Evolutionary conservation across 768 basidiomycete genomes (phyloP).

Genomic region (Kwoniella dendrophila): DNA sequence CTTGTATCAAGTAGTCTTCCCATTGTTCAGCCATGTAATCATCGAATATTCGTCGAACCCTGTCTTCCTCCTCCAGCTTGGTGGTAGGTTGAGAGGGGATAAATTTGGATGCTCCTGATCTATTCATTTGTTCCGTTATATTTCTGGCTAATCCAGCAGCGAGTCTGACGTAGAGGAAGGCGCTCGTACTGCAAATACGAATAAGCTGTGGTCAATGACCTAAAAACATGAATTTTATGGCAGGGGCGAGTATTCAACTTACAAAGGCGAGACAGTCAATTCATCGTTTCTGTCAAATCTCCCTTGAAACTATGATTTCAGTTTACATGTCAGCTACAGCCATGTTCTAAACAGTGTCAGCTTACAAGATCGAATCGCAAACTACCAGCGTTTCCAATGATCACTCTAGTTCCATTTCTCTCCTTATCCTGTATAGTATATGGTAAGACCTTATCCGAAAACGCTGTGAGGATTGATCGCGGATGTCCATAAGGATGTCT

Average conservation of each 20-base stretch:
- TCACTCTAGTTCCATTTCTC: slow-evolving; percentile 35
- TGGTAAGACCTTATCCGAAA: slow-evolving; percentile 60
- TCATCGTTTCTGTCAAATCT: slow-evolving; percentile 80
- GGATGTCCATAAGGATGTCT: slow-evolving; percentile 58
- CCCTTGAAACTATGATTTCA: slow-evolving; percentile 58
- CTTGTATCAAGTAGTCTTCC: slow-evolving; percentile 23
- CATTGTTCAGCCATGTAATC: slow-evolving; percentile 33
- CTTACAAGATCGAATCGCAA: slow-evolving; percentile 57
- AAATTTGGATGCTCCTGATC: slow-evolving; percentile 41
- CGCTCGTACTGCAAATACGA: slow-evolving; percentile 22
- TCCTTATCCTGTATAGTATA: slow-evolving; percentile 60
- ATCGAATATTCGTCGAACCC: slow-evolving; percentile 23
- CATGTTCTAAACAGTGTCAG: background rate
- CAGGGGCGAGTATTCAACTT: slow-evolving; percentile 1
- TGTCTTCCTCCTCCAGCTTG: slow-evolving; percentile 26
- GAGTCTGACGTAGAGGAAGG: slow-evolving; percentile 38
- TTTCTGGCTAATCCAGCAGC: slow-evolving; percentile 38
- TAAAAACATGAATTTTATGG: slow-evolving; percentile 11
- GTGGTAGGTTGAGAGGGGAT: slow-evolving; percentile 6
- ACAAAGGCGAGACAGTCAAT: slow-evolving; percentile 72
- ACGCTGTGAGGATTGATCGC: slow-evolving; percentile 48
- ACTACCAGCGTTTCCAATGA: slow-evolving; percentile 53
- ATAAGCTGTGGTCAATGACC: background rate
- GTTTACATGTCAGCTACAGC: slow-evolving; percentile 9
- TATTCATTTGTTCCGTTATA: slow-evolving; percentile 41